Percentiles rank a stretch among this genome's conserved stretches.
Evolutionary conservation across 345 rosid genomes (phyloP).

Genomic region (Isatis tinctoria): DNA sequence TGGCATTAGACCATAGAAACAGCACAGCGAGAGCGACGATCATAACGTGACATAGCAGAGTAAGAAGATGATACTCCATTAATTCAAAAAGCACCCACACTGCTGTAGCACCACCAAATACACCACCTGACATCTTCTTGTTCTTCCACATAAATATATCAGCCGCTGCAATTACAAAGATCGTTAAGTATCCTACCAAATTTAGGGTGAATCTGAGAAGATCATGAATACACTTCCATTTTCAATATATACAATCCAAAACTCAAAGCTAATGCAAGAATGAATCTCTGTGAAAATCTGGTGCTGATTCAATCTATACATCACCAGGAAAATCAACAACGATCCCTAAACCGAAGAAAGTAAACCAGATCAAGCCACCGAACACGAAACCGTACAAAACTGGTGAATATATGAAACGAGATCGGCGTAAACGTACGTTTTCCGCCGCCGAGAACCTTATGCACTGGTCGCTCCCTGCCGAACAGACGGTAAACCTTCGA

Average conservation of each 20-base stretch:
- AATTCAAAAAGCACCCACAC: constrained; percentile 78
- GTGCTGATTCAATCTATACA: not conserved
- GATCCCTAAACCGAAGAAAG: no score
- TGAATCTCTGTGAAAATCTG: not conserved
- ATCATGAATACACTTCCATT: not conserved
- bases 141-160: constrained; percentile 92
- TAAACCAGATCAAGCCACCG: not conserved
- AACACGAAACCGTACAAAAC: no score
- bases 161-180: constrained; percentile 41
- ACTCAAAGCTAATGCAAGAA: not conserved
- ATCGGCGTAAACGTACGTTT: constrained; percentile 27
- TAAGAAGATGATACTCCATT: constrained; percentile 69
- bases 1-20: constrained; percentile 86
- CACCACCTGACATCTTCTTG: constrained; percentile 81
- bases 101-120: constrained; percentile 72
- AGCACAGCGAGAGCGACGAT: constrained; percentile 61
- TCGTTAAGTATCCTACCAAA: no score
- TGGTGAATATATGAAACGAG: no score
- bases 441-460: constrained; percentile 35
- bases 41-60: constrained; percentile 61
- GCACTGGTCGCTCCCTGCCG: constrained; percentile 55
- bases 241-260: not conserved
- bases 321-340: no score
- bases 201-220: not conserved
- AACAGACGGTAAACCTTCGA: constrained; percentile 57